Base-by-base conservation (phyloP, 352 stramenopile species). In the Peronosclerospora sorghi region DNA sequence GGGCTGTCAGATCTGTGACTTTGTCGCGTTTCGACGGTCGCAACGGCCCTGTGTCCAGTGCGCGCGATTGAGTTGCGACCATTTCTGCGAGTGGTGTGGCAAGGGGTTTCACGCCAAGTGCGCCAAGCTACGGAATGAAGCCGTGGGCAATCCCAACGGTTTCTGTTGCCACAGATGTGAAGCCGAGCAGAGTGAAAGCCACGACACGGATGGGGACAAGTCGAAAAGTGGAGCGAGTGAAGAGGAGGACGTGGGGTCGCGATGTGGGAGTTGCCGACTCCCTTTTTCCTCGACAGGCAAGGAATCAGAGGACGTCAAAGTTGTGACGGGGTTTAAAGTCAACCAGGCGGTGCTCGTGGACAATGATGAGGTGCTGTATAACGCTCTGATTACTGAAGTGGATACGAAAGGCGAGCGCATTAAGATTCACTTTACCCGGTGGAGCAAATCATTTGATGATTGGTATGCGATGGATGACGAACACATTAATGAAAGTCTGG, bases 381-480 rank as follows among this genome's bases (percentile, higher is more conserved):
- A 92, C 36, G 76, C 79, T 13, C 56, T 89, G 17, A 85, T 92
- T 49, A 87, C 72, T 13, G 74, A 87, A 6, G 74, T 88, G n/a
- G 78, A 92, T 53, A 51, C 62, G 14, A 53, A 59, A 26, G 56
- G 62, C 41, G 77, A 88, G 58, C 73, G 75, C 40, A 73, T 92
- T 20, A 89, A 89, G 58, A 92, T 92, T 41, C 79, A 92, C 56
- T 92, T 92, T 41, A 67, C 82, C 29, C 65, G 74, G 6, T 92
- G 79, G 76, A 85, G 68, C 54, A 92, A 92, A 38, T 86, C 76
- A 48, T 92, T 92, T 45, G 79, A 92, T 36, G 73, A 86, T 47
- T 92, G 79, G 79, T 92, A 92, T 53, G 62, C 76, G 8, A 92
- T 92, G 79, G 79, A 92, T 49, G 79, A 92, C 54, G 79, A 92